Evolutionary conservation across 1,284 basidiomycete species (phyloP).

Genomic region (Volvariella volvacea): DNA sequence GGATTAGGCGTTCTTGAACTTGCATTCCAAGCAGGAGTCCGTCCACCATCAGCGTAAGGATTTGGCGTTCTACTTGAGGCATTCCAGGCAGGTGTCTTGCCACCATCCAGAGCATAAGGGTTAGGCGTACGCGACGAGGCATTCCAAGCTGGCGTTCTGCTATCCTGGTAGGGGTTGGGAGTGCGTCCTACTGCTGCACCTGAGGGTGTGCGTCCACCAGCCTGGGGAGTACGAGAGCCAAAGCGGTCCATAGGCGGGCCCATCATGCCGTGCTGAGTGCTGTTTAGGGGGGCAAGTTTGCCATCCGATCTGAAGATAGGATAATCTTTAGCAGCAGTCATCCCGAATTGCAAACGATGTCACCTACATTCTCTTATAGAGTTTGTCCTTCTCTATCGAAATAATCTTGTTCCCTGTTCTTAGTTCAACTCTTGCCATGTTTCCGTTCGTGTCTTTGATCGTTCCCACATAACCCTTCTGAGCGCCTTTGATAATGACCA

Average conservation of each 20-base stretch:
- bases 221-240: constrained; percentile 33
- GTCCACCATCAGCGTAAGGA: constrained; percentile 48
- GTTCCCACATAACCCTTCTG: constrained; percentile 90
- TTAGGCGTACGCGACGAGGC: constrained; percentile 62
- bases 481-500: constrained; percentile 82
- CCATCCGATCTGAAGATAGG: constrained; percentile 45
- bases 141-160: constrained; percentile 55
- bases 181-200: constrained; percentile 48
- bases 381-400: constrained; percentile 76
- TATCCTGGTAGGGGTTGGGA: constrained; percentile 59
- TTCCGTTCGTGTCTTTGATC: constrained; percentile 94
- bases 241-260: constrained; percentile 12
- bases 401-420: constrained; percentile 89
- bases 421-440: constrained; percentile 85
- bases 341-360: too few species aligned
- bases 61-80: constrained; percentile 56
- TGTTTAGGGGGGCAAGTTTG: constrained; percentile 37
- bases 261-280: constrained; percentile 9
- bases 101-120: constrained; percentile 53
- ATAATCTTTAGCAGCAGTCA: constrained; percentile 8
- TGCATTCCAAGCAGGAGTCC: constrained; percentile 50
- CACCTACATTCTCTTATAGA: constrained; percentile 74
- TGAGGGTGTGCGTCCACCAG: constrained; percentile 57
- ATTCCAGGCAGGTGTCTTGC: constrained; percentile 49
- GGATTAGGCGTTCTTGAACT: constrained; percentile 59